A percentile compares a stretch with the other conserved stretches of the same genome.
phyloP scores from a whole-genome alignment of 2,329 filamentous ascomycete species.

The Aureobasidium namibiae region DNA sequence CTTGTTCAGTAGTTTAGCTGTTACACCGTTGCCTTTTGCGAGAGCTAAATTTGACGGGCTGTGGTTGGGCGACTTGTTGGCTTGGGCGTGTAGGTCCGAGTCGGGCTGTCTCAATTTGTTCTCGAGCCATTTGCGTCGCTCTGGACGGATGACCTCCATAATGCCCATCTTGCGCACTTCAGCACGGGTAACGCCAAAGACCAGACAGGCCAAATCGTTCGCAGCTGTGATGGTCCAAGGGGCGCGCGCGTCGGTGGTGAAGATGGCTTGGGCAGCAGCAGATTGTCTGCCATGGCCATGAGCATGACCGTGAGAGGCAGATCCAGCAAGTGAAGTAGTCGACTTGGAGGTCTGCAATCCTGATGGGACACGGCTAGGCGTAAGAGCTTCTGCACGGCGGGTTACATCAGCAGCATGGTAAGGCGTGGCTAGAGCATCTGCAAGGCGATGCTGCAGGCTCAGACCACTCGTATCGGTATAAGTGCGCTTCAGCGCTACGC shows the following conservation, averaged over 20 bases:
- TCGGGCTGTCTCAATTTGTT: slow-evolving; percentile 66
- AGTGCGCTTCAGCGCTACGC: slow-evolving; percentile 61
- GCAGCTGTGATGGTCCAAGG: slow-evolving; percentile 96
- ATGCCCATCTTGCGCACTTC: slow-evolving; percentile 94
- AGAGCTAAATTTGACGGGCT: slow-evolving; percentile 13
- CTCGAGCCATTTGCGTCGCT: slow-evolving; percentile 82
- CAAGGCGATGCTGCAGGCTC: slow-evolving; percentile 70
- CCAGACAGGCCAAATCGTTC: slow-evolving; percentile 89
- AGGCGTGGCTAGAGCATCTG: slow-evolving; percentile 78
- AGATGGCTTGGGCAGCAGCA: slow-evolving; percentile 89
- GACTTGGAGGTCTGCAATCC: slow-evolving; percentile 27
- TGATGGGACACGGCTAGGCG: slow-evolving; percentile 19
- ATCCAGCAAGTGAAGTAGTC: slow-evolving; percentile 19
- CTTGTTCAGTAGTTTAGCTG: slow-evolving; percentile 80
- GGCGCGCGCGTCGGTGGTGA: slow-evolving; percentile 82
- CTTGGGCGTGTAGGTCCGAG: slow-evolving; percentile 18
- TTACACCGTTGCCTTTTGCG: slow-evolving; percentile 74
- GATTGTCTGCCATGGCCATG: slow-evolving; percentile 87
- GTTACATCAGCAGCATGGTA: slow-evolving; percentile 50
- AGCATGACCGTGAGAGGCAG: slow-evolving; percentile 31
- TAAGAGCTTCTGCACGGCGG: slow-evolving; percentile 21
- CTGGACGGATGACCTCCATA: slow-evolving; percentile 85
- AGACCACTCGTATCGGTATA: slow-evolving; percentile 74
- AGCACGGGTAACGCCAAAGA: slow-evolving; percentile 98
- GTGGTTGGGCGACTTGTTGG: slow-evolving; percentile 27